phyloP scores from a whole-genome alignment of 2,329 filamentous ascomycete genomes.

The Verticillium tricorpus region DNA sequence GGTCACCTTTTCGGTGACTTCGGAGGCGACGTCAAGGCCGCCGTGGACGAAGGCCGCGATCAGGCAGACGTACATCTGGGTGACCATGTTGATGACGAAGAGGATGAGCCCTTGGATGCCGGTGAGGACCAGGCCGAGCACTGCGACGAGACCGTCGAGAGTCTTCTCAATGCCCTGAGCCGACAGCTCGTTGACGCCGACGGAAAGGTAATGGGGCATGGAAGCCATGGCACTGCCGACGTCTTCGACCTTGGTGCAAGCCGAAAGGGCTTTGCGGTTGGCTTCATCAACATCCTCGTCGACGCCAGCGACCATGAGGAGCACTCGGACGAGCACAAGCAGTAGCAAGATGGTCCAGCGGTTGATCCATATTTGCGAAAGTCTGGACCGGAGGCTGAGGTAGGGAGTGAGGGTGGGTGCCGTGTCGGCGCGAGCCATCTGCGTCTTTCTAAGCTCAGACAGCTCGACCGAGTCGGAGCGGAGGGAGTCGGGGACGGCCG shows the following conservation, averaged over 20 bases:
- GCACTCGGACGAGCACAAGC: constrained; percentile 75
- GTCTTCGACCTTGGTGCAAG: constrained; percentile 88
- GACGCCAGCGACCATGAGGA: constrained; percentile 71
- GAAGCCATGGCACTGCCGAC: constrained; percentile 94
- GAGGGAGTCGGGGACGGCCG: constrained; percentile 31
- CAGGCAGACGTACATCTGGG: constrained; percentile 84
- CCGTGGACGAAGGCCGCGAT: constrained; percentile 79
- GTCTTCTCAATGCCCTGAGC: constrained; percentile 76
- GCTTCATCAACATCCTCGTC: constrained; percentile 72
- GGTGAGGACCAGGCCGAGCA: constrained; percentile 74
- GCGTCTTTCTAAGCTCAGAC: constrained; percentile 22
- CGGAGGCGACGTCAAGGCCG: constrained; percentile 63
- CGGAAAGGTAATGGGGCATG: constrained; percentile 92
- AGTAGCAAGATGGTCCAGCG: constrained; percentile 89
- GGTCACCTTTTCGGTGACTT: constrained; percentile 48
- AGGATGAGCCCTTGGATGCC: constrained; percentile 83
- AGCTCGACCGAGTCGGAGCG: constrained; percentile 31
- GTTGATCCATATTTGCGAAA: constrained; percentile 98
- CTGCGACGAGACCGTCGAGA: constrained; percentile 72
- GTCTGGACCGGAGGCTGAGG: constrained; percentile 78
- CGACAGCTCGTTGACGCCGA: constrained; percentile 82
- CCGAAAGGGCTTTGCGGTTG: constrained; percentile 75
- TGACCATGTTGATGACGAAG: constrained; percentile 89
- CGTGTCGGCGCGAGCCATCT: constrained; percentile 43
- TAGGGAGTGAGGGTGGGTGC: constrained; percentile 79